A percentile compares a stretch with the other conserved stretches of the same genome.
Evolutionary conservation across 1,139 yeast species (phyloP).

Genomic region (Lodderomyces orthopsilosis): DNA sequence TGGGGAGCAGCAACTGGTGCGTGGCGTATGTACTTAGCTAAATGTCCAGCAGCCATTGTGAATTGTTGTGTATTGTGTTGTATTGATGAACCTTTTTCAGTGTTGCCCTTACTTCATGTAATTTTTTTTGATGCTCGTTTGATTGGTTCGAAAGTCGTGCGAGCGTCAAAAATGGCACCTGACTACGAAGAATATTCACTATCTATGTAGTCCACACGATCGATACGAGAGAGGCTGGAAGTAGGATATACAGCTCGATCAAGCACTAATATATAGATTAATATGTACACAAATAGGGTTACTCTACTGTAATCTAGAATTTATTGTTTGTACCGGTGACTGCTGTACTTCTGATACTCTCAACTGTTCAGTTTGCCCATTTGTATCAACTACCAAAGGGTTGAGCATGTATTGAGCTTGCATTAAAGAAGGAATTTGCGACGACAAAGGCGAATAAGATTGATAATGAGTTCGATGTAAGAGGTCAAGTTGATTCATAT

Average conservation of each 20-base stretch:
- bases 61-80: conserved; percentile 1
- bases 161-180: not conserved
- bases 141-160: conserved; percentile 5
- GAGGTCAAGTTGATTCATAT: not conserved
- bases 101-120: not conserved
- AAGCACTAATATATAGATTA: too few relatives aligned
- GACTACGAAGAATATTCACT: too few relatives aligned
- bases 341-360: not conserved
- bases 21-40: conserved; percentile 50
- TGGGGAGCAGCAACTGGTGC: conserved; percentile 54
- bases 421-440: not conserved
- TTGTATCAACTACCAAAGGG: not conserved
- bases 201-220: too few relatives aligned
- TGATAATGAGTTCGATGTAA: not conserved
- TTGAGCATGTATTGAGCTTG: not conserved
- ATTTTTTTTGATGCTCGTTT: conserved; percentile 4
- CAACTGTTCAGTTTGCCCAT: not conserved
- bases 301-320: not conserved
- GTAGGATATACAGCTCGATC: too few relatives aligned
- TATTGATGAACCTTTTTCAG: not conserved
- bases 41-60: conserved; percentile 43
- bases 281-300: not conserved
- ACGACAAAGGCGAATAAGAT: not conserved
- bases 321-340: not conserved
- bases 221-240: too few relatives aligned